These are phyloP conservation scores for Sarocladium oryzae DNA, from an alignment of 2,329 filamentous ascomycete species.

Conservation along the genomic window DNA sequence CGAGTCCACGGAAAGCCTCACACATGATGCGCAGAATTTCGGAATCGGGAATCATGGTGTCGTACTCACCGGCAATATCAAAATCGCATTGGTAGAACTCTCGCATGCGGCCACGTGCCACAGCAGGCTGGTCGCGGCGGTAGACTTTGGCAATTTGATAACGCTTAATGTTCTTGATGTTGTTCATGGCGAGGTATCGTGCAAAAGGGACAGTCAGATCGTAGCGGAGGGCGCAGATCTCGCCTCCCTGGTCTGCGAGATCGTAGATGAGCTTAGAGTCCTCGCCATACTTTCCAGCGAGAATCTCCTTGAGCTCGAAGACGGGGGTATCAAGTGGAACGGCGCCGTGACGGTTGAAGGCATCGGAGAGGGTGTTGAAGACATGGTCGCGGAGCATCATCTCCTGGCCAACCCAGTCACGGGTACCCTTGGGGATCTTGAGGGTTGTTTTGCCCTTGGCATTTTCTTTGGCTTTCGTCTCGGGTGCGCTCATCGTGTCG, in stretches of 20 bases:
- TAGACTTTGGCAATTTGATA: constrained; percentile 92
- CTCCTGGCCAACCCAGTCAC: constrained; percentile 75
- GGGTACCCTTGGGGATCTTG: constrained; percentile 87
- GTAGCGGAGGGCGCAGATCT: constrained; percentile 68
- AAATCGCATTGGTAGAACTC: constrained; percentile 99
- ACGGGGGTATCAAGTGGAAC: constrained; percentile 75
- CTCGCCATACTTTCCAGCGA: constrained; percentile 86
- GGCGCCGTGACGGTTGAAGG: constrained; percentile 80
- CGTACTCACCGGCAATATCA: constrained; percentile 83
- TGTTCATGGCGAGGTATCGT: constrained; percentile 86
- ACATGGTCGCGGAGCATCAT: constrained; percentile 78
- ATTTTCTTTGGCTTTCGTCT: constrained; percentile 5
- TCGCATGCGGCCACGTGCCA: constrained; percentile 77
- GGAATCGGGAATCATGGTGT: constrained; percentile 86
- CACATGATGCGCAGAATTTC: constrained; percentile 79
- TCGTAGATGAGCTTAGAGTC: constrained; percentile 91
- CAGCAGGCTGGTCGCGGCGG: constrained; percentile 34
- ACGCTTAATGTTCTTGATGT: constrained; percentile 78
- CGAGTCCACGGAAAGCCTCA: constrained; percentile 65
- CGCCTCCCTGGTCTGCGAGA: constrained; percentile 78
- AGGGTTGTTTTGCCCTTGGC: constrained; percentile 55
- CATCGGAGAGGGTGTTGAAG: constrained; percentile 65
- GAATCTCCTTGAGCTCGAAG: constrained; percentile 81
- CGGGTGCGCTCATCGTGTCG: constrained; percentile 2
- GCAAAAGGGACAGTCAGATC: constrained; percentile 88